Base-by-base conservation (phyloP, 1,284 basidiomycete genomes). In the Cutaneotrichosporon cutaneum region DNA sequence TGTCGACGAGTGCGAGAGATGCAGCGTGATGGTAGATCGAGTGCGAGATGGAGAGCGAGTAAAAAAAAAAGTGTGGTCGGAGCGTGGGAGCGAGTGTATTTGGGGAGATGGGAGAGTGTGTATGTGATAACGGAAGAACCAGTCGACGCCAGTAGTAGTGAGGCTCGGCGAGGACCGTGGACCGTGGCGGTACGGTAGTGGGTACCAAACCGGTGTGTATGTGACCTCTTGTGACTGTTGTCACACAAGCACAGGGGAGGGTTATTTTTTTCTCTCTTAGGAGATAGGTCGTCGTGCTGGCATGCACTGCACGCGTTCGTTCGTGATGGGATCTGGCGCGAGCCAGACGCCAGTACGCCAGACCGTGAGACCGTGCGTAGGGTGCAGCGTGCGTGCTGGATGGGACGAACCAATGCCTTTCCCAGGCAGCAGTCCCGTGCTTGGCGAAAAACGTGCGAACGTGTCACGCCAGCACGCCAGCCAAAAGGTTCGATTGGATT, bases 391-490 rank as follows among this genome's bases (percentile, higher is more conserved):
- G 18, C 39, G 39, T n/a, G 18, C 39, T 42, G 39, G 39, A 18
- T 48, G 21, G 22, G 22, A 48, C 26, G 22, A 16, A 26, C 45
- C 45, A 48, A 48, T 48, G 11, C 10, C 45, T 26, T 11, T 48
- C 22, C 45, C 48, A 51, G 48, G 18, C 16, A 16, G 27, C 24
- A 32, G 22, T 32, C 48, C 48, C 48, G 48, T 30, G 48, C 48
- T 24, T 48, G 24, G 45, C 48, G 16, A 32, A 51, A 50, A 51
- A 51, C 48, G 48, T 51, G 48, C 48, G 48, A 51, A 51, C 48
- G 48, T 51, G 48, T 27, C 48, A 51, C 48, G 48, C 48, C 48
- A 51, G 18, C n/a, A n/a, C n/a, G n/a, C n/a, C n/a, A 8, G 18
- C 2, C 18, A 16, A 24, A 18, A 51, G 10, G 14, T n/a, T n/a